Evolutionary conservation across 192 early-diverging fungal genomes (phyloP).

Genomic region (Coemansia sp.): DNA sequence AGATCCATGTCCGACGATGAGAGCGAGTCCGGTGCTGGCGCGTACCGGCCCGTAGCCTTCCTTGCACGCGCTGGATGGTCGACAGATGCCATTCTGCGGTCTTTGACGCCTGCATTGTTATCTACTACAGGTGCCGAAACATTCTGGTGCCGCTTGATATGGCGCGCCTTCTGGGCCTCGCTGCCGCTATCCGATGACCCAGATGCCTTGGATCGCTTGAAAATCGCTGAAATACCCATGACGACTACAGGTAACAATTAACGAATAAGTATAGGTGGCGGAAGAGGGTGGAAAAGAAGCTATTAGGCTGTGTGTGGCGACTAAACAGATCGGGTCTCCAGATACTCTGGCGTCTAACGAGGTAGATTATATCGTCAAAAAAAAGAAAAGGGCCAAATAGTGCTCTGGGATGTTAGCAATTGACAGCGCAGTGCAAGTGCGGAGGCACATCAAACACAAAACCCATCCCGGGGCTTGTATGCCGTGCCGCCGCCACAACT

Average conservation of each 20-base stretch:
- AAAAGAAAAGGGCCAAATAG: constrained; percentile 8
- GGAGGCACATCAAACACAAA: constrained; percentile 9
- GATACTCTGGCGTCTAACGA: neutral
- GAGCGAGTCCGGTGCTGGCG: neutral
- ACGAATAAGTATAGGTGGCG: neutral
- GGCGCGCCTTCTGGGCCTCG: constrained; percentile 14
- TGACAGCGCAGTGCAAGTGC: neutral
- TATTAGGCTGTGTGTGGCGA: neutral
- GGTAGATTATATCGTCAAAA: constrained; percentile 2
- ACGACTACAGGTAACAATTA: constrained; percentile 5
- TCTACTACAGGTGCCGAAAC: neutral
- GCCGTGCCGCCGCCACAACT: constrained; percentile 10
- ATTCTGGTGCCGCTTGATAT: constrained; percentile 23
- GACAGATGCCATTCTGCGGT: neutral
- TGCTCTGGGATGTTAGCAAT: constrained; percentile 9
- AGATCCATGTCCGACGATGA: constrained; percentile 18
- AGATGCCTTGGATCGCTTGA: constrained; percentile 39
- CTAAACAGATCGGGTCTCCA: neutral
- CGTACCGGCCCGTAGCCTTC: neutral
- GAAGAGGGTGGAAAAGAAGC: neutral
- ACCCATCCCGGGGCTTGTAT: constrained; percentile 1
- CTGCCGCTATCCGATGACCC: constrained; percentile 3
- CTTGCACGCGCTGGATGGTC: neutral
- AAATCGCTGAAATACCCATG: constrained; percentile 54
- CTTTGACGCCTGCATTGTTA: neutral